Base-by-base conservation (phyloP, 257 asterid species). In the Anisodus acutangulus region DNA sequence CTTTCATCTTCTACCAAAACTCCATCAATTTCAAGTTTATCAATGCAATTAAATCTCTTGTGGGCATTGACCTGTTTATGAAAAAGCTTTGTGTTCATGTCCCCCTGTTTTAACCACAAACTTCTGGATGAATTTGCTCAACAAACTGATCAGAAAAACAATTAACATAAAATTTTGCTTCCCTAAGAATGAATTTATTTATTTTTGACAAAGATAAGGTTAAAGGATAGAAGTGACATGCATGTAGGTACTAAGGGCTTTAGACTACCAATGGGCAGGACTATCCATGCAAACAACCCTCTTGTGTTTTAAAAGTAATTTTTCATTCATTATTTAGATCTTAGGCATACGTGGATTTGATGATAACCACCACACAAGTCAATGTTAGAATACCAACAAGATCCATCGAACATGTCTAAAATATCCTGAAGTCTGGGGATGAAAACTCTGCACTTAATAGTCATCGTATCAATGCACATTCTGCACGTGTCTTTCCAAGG, bases 331-430 rank as follows among this genome's bases (percentile, higher is more conserved):
- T 67, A 67, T 11, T 67, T 67, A 1, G 49, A 47, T 35, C 74
- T 67, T 35, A 35, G 3, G 47, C 22, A 67, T 19, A 67, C 49
- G 6, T 2, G 5, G 74, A 35, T 35, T 37, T 67, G 74, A 35
- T 67, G 47, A 67, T 35, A 67, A 0, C 11, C 74, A 67, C 74
- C 74, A 67, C 74, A 35, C 74, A 67, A 35, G 74, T 67, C 74
- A 35, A 13, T 67, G 49, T 67, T 35, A 35, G 49, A 67, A 67
- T 67, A 54, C 59, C 17, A 54, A 54, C 5, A 11, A 54, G 59
- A 54, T 16, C 59, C 59, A 54, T 54, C 17, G 6, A 54, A 54
- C 59, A 54, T 54, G 59, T 54, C 59, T 54, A 11, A 54, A 54
- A 54, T 54, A 54, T 54, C 59, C 59, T 54, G 17, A 12, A 12